Evolutionary conservation across 331 rosid species (phyloP).

Genomic region (Acacia pycnantha): DNA sequence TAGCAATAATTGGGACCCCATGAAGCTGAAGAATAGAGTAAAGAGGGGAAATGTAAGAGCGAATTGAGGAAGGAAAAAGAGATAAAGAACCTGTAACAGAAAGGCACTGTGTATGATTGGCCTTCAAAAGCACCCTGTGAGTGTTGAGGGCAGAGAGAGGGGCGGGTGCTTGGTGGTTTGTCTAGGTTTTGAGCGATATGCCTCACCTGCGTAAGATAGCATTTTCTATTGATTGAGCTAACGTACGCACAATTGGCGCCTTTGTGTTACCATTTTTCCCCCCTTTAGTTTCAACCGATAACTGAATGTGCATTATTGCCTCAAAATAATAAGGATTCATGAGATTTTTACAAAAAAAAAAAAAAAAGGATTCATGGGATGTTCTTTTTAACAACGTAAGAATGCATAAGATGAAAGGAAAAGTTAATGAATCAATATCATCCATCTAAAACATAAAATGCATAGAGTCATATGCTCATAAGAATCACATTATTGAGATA

Average conservation of each 20-base stretch:
- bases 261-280: background rate
- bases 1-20: slow-evolving; percentile 20
- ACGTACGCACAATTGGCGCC: slow-evolving; percentile 20
- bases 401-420: background rate
- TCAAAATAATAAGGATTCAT: background rate
- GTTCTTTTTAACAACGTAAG: too few species aligned
- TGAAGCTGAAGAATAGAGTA: slow-evolving; percentile 23
- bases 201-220: slow-evolving; percentile 27
- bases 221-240: background rate
- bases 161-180: slow-evolving; percentile 12
- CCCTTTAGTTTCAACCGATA: background rate
- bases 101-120: slow-evolving; percentile 43
- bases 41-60: slow-evolving; percentile 32
- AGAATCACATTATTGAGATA: too few species aligned
- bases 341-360: background rate
- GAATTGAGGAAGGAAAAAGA: slow-evolving; percentile 35
- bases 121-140: slow-evolving; percentile 42
- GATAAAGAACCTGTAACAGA: slow-evolving; percentile 49
- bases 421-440: background rate
- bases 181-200: slow-evolving; percentile 25
- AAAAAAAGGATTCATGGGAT: background rate
- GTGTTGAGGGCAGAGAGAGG: slow-evolving; percentile 1
- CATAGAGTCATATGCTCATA: too few species aligned
- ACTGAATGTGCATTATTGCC: background rate
- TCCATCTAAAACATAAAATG: too few species aligned